These are phyloP conservation scores for Lathyrus oleraceus DNA, from an alignment of 306 rosid species.

Conservation along the genomic window DNA sequence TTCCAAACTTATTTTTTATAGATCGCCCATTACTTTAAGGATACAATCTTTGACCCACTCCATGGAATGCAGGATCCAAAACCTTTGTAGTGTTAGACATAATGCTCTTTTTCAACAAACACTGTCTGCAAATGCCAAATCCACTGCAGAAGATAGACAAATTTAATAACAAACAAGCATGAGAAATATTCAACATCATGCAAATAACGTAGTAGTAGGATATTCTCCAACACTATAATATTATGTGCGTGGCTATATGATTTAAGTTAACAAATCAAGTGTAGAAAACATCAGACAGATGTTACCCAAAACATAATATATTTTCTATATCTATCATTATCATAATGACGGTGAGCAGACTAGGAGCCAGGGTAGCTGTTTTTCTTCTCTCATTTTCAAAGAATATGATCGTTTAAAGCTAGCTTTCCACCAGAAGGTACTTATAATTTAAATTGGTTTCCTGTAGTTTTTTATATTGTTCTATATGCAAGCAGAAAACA, in stretches of 20 bases:
- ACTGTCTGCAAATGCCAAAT: conserved; percentile 42
- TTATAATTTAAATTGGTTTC: not conserved
- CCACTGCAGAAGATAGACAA: conserved; percentile 46
- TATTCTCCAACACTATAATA: conserved; percentile 26
- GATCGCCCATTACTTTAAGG: conserved; percentile 50
- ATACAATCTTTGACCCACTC: conserved; percentile 92
- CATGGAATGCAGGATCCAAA: conserved; percentile 96
- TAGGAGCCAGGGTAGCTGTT: not conserved
- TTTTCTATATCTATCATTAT: conserved; percentile 16
- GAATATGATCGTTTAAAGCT: conserved; percentile 7
- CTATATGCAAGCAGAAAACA: conserved; percentile 14
- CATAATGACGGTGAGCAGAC: conserved; percentile 9
- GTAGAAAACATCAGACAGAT: conserved; percentile 15
- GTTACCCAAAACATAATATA: conserved; percentile 9
- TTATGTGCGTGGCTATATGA: not conserved
- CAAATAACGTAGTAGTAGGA: conserved; percentile 26
- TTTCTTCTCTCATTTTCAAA: not conserved
- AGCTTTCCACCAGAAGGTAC: not conserved
- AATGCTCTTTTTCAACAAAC: conserved; percentile 40
- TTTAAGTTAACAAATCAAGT: conserved; percentile 1
- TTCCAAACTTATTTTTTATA: conserved; percentile 28
- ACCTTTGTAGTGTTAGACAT: conserved; percentile 82
- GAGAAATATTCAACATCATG: not conserved
- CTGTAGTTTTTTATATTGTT: not conserved
- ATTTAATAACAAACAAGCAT: conserved; percentile 30